phyloP scores from a whole-genome alignment of 176 grass and related monocot genomes.

The Phyllostachys edulis region DNA sequence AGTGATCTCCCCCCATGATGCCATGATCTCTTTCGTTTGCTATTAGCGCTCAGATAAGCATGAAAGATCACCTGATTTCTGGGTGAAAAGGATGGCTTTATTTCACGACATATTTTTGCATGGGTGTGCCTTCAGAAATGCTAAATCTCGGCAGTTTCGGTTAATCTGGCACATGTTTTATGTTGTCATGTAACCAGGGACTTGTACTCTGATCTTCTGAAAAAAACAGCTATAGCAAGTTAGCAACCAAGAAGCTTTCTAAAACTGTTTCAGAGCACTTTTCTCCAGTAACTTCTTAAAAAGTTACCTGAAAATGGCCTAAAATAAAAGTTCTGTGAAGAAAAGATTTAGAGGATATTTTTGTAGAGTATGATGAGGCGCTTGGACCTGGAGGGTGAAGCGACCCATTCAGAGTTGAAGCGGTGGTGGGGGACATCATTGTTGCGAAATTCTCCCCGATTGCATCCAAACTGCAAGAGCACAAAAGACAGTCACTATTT shows the following conservation, averaged over 20 bases:
- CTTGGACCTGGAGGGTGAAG: not conserved
- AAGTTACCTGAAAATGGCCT: not conserved
- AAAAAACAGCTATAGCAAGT: not conserved
- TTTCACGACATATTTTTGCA: not conserved
- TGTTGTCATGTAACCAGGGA: not conserved
- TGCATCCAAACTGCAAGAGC: constrained; percentile 9
- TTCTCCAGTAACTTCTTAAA: not conserved
- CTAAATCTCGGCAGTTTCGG: not conserved
- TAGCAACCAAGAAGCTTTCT: not conserved
- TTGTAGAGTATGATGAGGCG: not conserved
- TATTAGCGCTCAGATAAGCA: not conserved
- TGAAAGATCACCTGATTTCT: not conserved
- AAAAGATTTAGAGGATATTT: not conserved
- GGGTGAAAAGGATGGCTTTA: not conserved
- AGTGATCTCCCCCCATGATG: not conserved
- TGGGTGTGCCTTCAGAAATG: not conserved
- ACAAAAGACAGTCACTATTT: not conserved
- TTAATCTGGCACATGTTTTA: not conserved
- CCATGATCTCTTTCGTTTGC: not conserved
- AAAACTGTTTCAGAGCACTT: not conserved
- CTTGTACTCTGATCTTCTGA: no score
- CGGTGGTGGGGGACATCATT: not conserved
- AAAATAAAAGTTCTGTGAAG: not conserved
- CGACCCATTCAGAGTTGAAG: not conserved
- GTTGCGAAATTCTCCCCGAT: constrained; percentile 20